phyloP scores from a whole-genome alignment of 371 early-diverging fungal species.

The Catenaria anguillulae region DNA sequence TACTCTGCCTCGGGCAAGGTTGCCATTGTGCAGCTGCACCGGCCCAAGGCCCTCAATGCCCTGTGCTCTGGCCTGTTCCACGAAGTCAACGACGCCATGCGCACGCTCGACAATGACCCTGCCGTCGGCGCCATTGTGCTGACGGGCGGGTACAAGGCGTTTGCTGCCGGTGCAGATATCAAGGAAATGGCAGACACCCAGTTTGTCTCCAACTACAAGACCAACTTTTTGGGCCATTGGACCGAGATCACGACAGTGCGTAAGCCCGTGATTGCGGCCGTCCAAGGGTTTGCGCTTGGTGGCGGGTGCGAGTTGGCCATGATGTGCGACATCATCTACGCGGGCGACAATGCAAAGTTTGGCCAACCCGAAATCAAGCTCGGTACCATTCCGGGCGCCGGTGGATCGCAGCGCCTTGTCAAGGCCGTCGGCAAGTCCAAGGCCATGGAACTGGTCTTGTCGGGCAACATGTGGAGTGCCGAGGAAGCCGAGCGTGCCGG shows the following conservation, averaged over 20 bases:
- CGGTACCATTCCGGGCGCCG: constrained; percentile 76
- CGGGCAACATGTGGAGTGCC: constrained; percentile 74
- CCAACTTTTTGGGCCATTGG: constrained; percentile 89
- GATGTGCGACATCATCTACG: constrained; percentile 98
- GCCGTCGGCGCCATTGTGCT: constrained; percentile 81
- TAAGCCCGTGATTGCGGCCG: constrained; percentile 95
- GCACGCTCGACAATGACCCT: constrained; percentile 55
- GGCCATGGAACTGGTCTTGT: constrained; percentile 93
- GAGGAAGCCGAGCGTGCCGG: constrained; percentile 72
- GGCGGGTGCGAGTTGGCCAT: constrained; percentile 98
- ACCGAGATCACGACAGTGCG: constrained; percentile 64
- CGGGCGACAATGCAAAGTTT: constrained; percentile 90
- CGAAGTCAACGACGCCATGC: constrained; percentile 82
- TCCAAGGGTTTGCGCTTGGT: constrained; percentile 94
- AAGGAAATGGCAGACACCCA: constrained; percentile 88
- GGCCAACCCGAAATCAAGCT: constrained; percentile 98
- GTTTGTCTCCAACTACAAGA: constrained; percentile 72
- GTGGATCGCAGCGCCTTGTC: constrained; percentile 65
- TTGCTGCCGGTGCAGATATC: constrained; percentile 96
- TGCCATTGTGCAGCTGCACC: constrained; percentile 75
- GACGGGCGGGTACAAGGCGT: constrained; percentile 89
- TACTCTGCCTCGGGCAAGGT: constrained; percentile 72
- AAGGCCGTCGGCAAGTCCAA: constrained; percentile 93
- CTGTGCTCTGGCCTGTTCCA: constrained; percentile 75
- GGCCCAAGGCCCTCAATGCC: constrained; percentile 95